Evolutionary conservation across 108 stramenopile genomes (phyloP).

Genomic region (Pseudonitzschia delicatissima): DNA sequence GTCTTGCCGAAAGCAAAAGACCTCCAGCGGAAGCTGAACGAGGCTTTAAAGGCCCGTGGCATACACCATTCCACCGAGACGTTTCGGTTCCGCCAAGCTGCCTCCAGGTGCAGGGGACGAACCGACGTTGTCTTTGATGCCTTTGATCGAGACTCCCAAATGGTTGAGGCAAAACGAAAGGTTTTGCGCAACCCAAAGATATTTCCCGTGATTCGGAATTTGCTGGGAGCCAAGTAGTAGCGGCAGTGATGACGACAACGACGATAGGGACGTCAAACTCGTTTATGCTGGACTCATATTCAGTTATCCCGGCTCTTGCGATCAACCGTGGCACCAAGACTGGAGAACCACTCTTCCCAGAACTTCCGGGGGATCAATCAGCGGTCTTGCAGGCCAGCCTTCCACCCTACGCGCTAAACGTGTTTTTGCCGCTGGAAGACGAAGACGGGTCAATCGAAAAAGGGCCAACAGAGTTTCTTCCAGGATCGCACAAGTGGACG

Average conservation of each 20-base stretch:
- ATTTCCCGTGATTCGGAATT: slow-evolving; percentile 24
- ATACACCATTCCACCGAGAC: slow-evolving; percentile 7
- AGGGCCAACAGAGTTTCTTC: slow-evolving; percentile 54
- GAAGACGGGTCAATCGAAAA: slow-evolving; percentile 27
- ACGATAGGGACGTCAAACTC: slow-evolving; percentile 24
- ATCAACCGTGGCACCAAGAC: slow-evolving; percentile 67
- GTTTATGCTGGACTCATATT: slow-evolving; percentile 53
- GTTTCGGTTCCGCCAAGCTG: slow-evolving; percentile 51
- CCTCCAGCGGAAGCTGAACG: not conserved
- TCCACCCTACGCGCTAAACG: slow-evolving; percentile 56
- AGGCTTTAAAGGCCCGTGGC: not conserved
- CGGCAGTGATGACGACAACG: not conserved
- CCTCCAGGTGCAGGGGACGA: slow-evolving; percentile 44
- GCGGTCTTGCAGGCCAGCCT: slow-evolving; percentile 4
- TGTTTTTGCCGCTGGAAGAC: slow-evolving; percentile 43
- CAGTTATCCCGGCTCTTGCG: slow-evolving; percentile 33
- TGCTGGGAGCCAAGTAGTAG: slow-evolving; percentile 31
- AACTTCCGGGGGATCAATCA: not conserved
- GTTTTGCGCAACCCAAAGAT: slow-evolving; percentile 26
- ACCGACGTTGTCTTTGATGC: slow-evolving; percentile 44
- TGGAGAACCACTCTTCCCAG: slow-evolving; percentile 45
- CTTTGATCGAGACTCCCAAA: not conserved
- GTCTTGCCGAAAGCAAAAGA: not conserved
- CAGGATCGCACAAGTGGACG: slow-evolving; percentile 27
- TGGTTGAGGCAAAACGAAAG: not conserved